phyloP scores from a whole-genome alignment of 1,284 basidiomycete genomes.

The Porogramme epimiltina region DNA sequence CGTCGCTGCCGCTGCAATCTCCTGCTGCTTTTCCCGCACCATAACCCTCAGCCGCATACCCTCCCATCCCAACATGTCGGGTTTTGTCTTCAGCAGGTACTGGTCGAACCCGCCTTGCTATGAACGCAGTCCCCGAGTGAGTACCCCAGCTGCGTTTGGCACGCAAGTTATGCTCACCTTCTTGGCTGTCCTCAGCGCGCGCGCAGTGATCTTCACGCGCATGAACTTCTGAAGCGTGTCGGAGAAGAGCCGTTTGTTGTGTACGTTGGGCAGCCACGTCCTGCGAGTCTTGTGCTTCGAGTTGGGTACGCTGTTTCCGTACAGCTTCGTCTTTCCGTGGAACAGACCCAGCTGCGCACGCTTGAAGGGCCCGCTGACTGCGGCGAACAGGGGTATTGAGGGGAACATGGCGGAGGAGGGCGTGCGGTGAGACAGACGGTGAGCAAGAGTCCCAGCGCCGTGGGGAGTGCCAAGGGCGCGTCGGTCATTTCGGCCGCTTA shows the following conservation, averaged over 20 bases:
- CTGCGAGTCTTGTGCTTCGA: constrained; percentile 91
- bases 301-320: constrained; percentile 90
- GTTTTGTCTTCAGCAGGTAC: constrained; percentile 70
- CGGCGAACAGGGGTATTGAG: constrained; percentile 32
- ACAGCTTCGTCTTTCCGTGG: constrained; percentile 77
- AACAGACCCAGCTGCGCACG: constrained; percentile 76
- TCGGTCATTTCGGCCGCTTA: not conserved
- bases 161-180: constrained; percentile 50
- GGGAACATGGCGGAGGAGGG: constrained; percentile 35
- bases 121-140: not conserved
- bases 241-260: constrained; percentile 71
- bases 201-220: constrained; percentile 70
- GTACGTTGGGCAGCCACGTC: constrained; percentile 88
- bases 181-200: constrained; percentile 77
- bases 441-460: not conserved
- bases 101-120: constrained; percentile 80
- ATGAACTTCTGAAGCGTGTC: constrained; percentile 61
- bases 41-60: constrained; percentile 73
- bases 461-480: not conserved
- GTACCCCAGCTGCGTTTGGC: not conserved
- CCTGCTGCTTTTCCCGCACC: constrained; percentile 37
- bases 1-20: not conserved
- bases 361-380: constrained; percentile 71
- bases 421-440: not conserved
- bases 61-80: constrained; percentile 68